These are phyloP conservation scores for Sphagnurus paluster DNA, from an alignment of 1,284 basidiomycete species.

Conservation along the genomic window DNA sequence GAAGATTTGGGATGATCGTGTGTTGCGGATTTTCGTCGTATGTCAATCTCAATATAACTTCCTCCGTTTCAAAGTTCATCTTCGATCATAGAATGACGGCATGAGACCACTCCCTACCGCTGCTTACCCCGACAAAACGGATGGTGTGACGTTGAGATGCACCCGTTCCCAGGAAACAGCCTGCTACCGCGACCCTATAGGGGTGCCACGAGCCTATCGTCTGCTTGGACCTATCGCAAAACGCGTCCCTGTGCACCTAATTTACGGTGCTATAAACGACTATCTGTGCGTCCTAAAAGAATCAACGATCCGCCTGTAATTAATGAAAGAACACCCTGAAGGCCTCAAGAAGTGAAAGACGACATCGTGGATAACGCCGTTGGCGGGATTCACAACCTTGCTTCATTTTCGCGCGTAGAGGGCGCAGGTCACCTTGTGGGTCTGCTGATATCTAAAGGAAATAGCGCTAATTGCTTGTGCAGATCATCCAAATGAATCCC, in stretches of 20 bases:
- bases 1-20: constrained; percentile 51
- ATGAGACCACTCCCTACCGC: constrained; percentile 44
- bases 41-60: constrained; percentile 11
- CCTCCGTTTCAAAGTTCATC: neutral
- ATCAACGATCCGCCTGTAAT: too few relatives aligned
- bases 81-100: constrained; percentile 43
- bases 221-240: constrained; percentile 37
- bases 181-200: constrained; percentile 41
- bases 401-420: constrained; percentile 35
- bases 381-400: constrained; percentile 38
- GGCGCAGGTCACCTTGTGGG: constrained; percentile 39
- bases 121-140: constrained; percentile 43
- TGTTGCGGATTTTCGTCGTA: constrained; percentile 44
- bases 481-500: constrained; percentile 36
- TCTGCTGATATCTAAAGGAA: neutral
- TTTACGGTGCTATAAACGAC: constrained; percentile 50
- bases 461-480: neutral
- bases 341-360: constrained; percentile 38
- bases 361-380: constrained; percentile 36
- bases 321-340: constrained; percentile 18
- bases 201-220: constrained; percentile 35
- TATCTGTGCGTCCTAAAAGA: too few relatives aligned
- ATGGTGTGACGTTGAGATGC: constrained; percentile 54
- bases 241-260: constrained; percentile 44
- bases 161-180: constrained; percentile 47